A percentile compares a stretch with the other conserved stretches of the same genome.
Evolutionary conservation across 805 yeast species (phyloP).

Genomic region (Blastobotrys parvus): DNA sequence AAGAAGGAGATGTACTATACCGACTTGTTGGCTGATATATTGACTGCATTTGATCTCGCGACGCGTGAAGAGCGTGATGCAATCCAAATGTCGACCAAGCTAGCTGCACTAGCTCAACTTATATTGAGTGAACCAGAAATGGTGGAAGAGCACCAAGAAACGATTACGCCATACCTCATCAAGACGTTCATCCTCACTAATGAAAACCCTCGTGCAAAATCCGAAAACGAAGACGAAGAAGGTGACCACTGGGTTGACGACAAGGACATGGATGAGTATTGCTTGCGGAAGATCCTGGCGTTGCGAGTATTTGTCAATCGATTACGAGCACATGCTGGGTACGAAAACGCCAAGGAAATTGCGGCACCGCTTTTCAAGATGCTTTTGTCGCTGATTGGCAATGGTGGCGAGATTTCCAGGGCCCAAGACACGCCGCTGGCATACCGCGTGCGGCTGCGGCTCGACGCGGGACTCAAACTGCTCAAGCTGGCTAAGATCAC

Average conservation of each 20-base stretch:
- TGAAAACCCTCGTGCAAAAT: constrained; percentile 46
- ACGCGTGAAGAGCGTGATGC: constrained; percentile 1
- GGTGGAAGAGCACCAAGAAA: constrained; percentile 46
- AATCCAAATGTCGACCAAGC: constrained; percentile 40
- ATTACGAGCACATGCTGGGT: constrained; percentile 33
- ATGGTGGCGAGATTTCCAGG: constrained; percentile 73
- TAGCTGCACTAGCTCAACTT: constrained; percentile 54
- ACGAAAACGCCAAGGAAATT: constrained; percentile 34
- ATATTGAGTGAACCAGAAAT: constrained; percentile 40
- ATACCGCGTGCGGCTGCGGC: constrained; percentile 53
- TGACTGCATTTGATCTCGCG: not conserved
- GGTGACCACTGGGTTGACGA: constrained; percentile 27
- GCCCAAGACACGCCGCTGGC: constrained; percentile 44
- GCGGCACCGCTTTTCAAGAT: constrained; percentile 62
- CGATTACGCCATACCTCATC: constrained; percentile 49
- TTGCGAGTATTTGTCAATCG: constrained; percentile 54
- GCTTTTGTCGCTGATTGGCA: constrained; percentile 55
- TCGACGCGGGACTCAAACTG: constrained; percentile 58
- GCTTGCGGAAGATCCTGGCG: constrained; percentile 44
- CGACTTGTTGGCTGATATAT: constrained; percentile 29
- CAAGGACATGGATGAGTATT: constrained; percentile 31
- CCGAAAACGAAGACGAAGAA: constrained; percentile 20
- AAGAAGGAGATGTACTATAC: constrained; percentile 35
- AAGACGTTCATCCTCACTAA: constrained; percentile 54
- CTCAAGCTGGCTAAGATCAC: constrained; percentile 56